These are phyloP conservation scores for Rhizoclosmatium sp. DNA, from an alignment of 192 early-diverging fungal species.

Conservation along the genomic window DNA sequence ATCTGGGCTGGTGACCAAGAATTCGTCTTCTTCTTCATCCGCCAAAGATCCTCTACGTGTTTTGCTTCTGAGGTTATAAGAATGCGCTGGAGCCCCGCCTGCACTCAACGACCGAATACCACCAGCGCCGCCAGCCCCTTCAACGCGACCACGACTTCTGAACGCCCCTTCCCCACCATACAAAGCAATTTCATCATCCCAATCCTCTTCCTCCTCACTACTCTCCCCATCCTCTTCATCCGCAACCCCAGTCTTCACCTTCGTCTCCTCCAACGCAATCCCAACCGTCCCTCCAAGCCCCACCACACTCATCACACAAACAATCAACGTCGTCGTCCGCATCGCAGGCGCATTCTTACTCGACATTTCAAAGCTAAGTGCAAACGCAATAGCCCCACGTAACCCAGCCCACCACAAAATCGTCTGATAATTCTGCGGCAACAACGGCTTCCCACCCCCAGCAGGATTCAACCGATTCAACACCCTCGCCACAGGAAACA, in stretches of 20 bases:
- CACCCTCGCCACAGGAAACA: slow-evolving; percentile 81
- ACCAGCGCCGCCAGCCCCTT: neutral
- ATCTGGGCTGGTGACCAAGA: neutral
- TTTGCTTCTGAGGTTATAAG: neutral
- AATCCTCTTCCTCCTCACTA: slow-evolving; percentile 24
- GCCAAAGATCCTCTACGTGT: neutral
- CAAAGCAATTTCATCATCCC: slow-evolving; percentile 28
- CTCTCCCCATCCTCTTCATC: slow-evolving; percentile 26
- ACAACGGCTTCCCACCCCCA: slow-evolving; percentile 35
- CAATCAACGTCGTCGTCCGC: slow-evolving; percentile 88
- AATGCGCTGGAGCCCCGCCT: neutral
- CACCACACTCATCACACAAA: slow-evolving; percentile 90
- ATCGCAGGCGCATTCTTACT: slow-evolving; percentile 59
- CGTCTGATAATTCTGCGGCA: slow-evolving; percentile 75
- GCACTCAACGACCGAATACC: slow-evolving; percentile 14
- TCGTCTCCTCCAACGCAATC: slow-evolving; percentile 76
- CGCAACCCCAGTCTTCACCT: slow-evolving; percentile 74
- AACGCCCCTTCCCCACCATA: slow-evolving; percentile 23
- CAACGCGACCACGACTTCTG: neutral
- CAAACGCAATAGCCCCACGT: slow-evolving; percentile 96
- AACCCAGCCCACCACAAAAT: slow-evolving; percentile 98
- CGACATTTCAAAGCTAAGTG: slow-evolving; percentile 85
- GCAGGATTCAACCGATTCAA: slow-evolving; percentile 78
- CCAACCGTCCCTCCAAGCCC: slow-evolving; percentile 93
- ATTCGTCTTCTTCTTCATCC: neutral